phyloP scores from a whole-genome alignment of 441 rosid species.

The Brassica balearica region DNA sequence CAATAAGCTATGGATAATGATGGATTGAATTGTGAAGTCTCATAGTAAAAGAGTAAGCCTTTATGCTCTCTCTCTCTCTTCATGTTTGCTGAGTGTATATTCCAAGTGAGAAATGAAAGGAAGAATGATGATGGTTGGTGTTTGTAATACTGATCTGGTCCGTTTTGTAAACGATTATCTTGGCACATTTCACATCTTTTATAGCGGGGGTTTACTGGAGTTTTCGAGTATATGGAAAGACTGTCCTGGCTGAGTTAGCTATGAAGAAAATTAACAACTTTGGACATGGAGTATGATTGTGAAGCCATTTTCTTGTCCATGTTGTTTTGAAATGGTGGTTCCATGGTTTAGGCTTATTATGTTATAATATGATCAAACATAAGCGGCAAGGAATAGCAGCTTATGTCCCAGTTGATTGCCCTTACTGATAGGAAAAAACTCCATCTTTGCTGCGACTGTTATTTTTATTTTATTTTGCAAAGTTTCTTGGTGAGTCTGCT shows the following conservation, averaged over 20 bases:
- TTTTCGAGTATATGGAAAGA: neutral
- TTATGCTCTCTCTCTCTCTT: neutral
- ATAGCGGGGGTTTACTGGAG: neutral
- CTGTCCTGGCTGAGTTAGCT: neutral
- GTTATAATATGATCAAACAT: neutral
- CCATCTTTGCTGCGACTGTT: neutral
- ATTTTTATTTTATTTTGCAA: too few species aligned
- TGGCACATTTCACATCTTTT: neutral
- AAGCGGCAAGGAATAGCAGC: neutral
- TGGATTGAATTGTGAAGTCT: neutral
- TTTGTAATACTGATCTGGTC: neutral
- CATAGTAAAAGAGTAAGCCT: neutral
- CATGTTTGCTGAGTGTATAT: neutral
- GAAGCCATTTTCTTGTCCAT: slow-evolving; percentile 3
- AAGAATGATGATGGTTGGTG: neutral
- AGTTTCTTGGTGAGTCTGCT: slow-evolving; percentile 13
- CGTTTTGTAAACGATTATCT: neutral
- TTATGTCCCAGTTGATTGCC: slow-evolving; percentile 1
- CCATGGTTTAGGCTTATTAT: neutral
- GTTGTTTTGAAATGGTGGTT: neutral
- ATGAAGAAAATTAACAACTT: neutral
- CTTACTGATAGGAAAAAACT: neutral
- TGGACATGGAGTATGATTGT: neutral
- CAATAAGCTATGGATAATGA: neutral
- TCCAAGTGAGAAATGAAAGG: neutral